Conservation (phyloP, 192 early-diverging fungal species). For the Diversispora eburnea region DNA sequence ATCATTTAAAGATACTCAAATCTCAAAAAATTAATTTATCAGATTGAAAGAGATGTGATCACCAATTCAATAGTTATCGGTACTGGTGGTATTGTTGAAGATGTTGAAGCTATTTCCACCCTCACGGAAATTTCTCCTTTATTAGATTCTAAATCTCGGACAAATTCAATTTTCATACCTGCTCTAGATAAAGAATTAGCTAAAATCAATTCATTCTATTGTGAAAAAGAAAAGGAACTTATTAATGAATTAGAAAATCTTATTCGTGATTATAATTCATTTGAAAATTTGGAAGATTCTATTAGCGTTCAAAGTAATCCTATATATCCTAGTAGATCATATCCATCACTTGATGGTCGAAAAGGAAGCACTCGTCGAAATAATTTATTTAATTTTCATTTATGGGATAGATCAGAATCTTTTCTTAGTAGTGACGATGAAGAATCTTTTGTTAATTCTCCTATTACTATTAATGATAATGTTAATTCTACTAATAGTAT, state of each 20-base stretch:
- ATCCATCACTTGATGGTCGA: neutral
- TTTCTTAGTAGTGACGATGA: constrained; percentile 25
- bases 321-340: neutral
- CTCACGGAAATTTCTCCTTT: constrained; percentile 40
- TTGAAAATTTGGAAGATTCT: constrained; percentile 39
- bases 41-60: constrained; percentile 66
- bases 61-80: constrained; percentile 28
- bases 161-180: constrained; percentile 59
- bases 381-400: neutral
- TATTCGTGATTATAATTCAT: constrained; percentile 48
- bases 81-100: constrained; percentile 26
- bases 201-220: constrained; percentile 82
- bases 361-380: constrained; percentile 11
- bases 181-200: constrained; percentile 81
- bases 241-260: constrained; percentile 64
- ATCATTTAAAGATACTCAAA: constrained; percentile 56
- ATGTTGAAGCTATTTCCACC: constrained; percentile 32
- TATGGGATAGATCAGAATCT: neutral
- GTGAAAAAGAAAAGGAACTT: constrained; percentile 77
- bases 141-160: constrained; percentile 36
- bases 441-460: neutral
- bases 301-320: neutral
- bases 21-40: constrained; percentile 75
- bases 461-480: too few species aligned
- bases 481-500: too few species aligned